phyloP scores from a whole-genome alignment of 306 rosid genomes.

The Styphnolobium japonicum region DNA sequence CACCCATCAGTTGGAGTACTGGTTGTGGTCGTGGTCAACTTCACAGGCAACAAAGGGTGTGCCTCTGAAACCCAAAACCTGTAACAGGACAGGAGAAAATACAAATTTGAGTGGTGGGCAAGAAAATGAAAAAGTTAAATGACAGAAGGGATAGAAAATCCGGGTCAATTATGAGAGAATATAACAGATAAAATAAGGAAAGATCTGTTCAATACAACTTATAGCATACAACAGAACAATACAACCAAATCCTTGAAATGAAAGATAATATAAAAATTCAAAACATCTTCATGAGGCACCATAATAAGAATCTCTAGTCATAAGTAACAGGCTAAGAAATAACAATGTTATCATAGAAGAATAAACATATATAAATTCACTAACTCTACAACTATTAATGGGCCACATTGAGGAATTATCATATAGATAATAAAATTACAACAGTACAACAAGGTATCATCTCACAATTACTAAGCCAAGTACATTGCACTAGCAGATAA shows the following conservation, averaged over 20 bases:
- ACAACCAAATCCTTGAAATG: not conserved
- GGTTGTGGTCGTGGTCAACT: constrained; percentile 47
- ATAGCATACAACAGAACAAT: constrained; percentile 7
- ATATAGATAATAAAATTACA: not conserved
- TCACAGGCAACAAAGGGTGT: constrained; percentile 75
- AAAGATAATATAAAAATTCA: constrained; percentile 9
- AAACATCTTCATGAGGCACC: not conserved
- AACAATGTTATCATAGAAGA: not conserved
- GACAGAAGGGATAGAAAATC: not conserved
- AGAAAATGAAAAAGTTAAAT: constrained; percentile 8
- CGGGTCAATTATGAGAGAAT: not conserved
- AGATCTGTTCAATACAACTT: not conserved
- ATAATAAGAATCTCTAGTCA: not conserved
- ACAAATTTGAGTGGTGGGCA: not conserved
- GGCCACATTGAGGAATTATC: constrained; percentile 4
- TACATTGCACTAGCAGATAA: not conserved
- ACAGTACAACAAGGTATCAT: not conserved
- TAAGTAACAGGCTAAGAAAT: not conserved
- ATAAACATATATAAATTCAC: constrained; percentile 19
- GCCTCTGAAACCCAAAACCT: constrained; percentile 74
- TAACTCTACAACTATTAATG: not conserved
- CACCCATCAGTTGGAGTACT: constrained; percentile 80
- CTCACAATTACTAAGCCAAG: not conserved
- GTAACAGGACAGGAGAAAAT: constrained; percentile 27
- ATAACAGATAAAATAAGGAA: not conserved